phyloP scores from a whole-genome alignment of 2,329 filamentous ascomycete genomes.

The Neofusicoccum umdonicola region DNA sequence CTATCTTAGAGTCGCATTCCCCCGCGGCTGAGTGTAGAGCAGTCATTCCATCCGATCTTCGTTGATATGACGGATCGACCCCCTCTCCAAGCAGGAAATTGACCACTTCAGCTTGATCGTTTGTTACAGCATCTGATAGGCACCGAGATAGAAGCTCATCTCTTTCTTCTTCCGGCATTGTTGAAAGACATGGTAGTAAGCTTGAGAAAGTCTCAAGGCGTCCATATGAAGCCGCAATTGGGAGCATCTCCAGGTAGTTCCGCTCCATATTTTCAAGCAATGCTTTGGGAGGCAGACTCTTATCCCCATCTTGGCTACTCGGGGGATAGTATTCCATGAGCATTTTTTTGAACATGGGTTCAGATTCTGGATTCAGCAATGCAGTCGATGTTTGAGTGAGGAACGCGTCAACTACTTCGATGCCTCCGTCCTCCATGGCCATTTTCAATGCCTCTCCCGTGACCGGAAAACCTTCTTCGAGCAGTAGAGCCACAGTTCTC shows the following conservation, averaged over 20 bases:
- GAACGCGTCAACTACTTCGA: background rate
- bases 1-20: background rate
- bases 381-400: background rate
- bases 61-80: background rate
- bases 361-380: no score
- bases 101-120: background rate
- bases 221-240: background rate
- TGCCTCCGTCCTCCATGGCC: background rate
- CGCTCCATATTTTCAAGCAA: no score
- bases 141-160: background rate
- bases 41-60: background rate
- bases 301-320: no score
- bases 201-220: background rate
- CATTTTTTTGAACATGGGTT: no score
- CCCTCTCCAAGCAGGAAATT: background rate
- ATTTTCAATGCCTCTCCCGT: no score
- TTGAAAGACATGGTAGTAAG: background rate
- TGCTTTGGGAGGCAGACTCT: no score
- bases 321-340: no score
- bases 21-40: background rate
- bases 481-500: background rate
- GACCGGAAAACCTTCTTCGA: background rate
- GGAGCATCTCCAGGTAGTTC: background rate
- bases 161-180: no score
- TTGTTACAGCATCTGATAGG: background rate